These are phyloP conservation scores for Xylaria sp. DNA, from an alignment of 2,329 filamentous ascomycete species.

Conservation along the genomic window DNA sequence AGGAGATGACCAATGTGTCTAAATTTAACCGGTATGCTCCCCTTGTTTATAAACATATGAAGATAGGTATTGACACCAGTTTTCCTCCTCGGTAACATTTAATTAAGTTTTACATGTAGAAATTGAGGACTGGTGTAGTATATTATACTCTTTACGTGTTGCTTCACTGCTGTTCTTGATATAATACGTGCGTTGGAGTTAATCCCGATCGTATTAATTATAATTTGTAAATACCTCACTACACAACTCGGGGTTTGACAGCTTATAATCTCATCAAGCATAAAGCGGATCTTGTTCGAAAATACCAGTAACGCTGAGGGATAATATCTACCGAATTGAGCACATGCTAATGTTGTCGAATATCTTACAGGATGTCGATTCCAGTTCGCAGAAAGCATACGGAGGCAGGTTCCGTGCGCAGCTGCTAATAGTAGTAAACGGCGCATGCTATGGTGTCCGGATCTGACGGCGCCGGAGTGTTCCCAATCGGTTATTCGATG, in stretches of 20 bases:
- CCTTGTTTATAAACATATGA: too few relatives aligned
- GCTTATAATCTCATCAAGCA: background rate
- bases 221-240: too few relatives aligned
- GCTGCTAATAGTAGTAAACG: background rate
- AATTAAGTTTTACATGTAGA: too few relatives aligned
- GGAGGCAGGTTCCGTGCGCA: conserved; percentile 16
- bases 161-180: too few relatives aligned
- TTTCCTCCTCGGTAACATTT: too few relatives aligned
- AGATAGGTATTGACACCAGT: too few relatives aligned
- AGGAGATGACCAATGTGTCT: too few relatives aligned
- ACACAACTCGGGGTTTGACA: background rate
- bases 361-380: background rate
- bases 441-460: background rate
- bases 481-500: background rate
- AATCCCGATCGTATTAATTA: too few relatives aligned
- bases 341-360: background rate
- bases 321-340: background rate
- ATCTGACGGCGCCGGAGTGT: conserved; percentile 21
- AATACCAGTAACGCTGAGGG: background rate
- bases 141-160: too few relatives aligned
- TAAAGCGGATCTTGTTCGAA: background rate
- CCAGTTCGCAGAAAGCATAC: conserved; percentile 13
- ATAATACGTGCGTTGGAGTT: too few relatives aligned
- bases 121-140: too few relatives aligned
- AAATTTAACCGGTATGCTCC: too few relatives aligned